Base-by-base conservation (phyloP, 2,329 filamentous ascomycete genomes). In the Aureobasidium vineae region DNA sequence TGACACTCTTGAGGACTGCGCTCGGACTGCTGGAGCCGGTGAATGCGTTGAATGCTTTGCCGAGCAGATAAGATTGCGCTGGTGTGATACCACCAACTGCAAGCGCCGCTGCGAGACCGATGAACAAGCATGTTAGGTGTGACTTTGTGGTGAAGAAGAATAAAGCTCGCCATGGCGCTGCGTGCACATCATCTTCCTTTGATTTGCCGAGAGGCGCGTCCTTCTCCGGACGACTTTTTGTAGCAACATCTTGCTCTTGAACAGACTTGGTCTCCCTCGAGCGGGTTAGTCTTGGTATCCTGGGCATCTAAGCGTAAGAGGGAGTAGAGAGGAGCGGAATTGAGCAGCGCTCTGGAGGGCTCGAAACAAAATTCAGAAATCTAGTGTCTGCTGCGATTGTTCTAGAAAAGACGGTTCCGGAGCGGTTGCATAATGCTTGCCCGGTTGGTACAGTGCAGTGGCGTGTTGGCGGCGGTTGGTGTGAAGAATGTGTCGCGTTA, bases 11-110 rank as follows among this genome's bases (percentile, higher is more conserved):
- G 23, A 89, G 78, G 1, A 92, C 81, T 1, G 83, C 80, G 1
- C 76, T 74, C 1, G 85, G 86, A 19, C 81, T 79, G 0, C 88
- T 90, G 72, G 87, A 91, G 7, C 82, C 77, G 0, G 90, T 84
- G 67, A 96, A 88, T 5, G 86, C 78, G 36, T 90, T 83, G 73
- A 96, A 96, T 8, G 96, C 82, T 59, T 84, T 83, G 15, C 93
- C 93, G 1, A 93, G 84, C 1, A 96, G 76, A 33, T 92, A 80
- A 3, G 91, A 85, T 31, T 90, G 82, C 1, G 83, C 78, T 0
- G 91, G 90, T 64, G 86, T 85, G 15, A 88, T 79, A 0, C 84
- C 82, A 1, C 90, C 90, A 10, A 86, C 83, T 1, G 85, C 71
- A 4, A 86, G 74, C 0, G 90, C 85, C 1, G 85, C 79, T 3